Evolutionary conservation across 1,284 basidiomycete genomes (phyloP), one percentile per base, ranked within the genome.

Genomic region (Stereum hirsutum): DNA sequence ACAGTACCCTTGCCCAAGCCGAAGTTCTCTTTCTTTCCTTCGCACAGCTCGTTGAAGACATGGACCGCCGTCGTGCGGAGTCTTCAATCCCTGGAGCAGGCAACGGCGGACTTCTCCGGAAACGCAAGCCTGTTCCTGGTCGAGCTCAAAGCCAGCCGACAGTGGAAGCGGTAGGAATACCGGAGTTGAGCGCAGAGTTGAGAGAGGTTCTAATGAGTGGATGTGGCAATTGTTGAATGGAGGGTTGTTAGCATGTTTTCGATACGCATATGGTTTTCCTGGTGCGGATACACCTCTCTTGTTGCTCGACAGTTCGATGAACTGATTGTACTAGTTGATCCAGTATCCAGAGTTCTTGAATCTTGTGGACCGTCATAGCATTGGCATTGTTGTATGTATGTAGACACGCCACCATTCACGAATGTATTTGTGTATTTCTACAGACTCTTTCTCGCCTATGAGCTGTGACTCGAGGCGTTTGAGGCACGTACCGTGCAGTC

Each of bases 1-100:
- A 95, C 57, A 81, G 82, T 4, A 92, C 93, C 8, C 75, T 97
- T 4, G 85, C 89, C 0, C 93, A 96, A 62, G 92, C 92, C 7
- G 92, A 97, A 64, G 90, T 96, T 8, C 73, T 97, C 11, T 96
- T 91, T 71, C 69, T 88, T 4, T 89, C 87, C 3, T 90, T 89
- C 62, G 68, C 78, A 10, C 86, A 89, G 57, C 63, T 92, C n/a
- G 78, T 93, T 12, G 83, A 85, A n/a, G 90, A 93, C 57, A 78
- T 93, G 49, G 89, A 94, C 58, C 74, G 81, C 25, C 74, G 82
- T 44, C 74, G 71, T 52, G 78, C 74, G 1, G 85, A 88, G 47
- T 19, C 23, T 1, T 39, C 37, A 5, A n/a, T 26, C 2, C n/a
- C 31, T 5, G n/a, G n/a, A 39, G 28, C 46, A 15, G 36, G 32